Evolutionary conservation across 805 yeast species (phyloP).

Genomic region (Groenewaldozyma tartarivorans): DNA sequence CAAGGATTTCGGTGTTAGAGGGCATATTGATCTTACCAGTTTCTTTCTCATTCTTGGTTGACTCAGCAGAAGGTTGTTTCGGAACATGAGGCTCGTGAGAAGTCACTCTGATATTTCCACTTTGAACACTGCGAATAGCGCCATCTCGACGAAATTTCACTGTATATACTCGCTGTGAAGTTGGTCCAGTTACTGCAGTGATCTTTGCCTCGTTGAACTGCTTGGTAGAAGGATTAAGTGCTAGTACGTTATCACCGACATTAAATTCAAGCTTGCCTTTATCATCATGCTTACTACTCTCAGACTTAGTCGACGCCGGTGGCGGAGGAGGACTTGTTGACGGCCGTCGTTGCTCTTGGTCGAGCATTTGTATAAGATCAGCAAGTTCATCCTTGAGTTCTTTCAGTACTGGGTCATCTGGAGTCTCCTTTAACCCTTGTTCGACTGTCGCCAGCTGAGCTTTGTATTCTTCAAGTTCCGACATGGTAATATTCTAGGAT

Average conservation of each 20-base stretch:
- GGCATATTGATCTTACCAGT: conserved; percentile 5
- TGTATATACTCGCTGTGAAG: conserved; percentile 18
- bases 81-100: conserved; percentile 1
- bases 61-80: neutral
- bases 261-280: conserved; percentile 2
- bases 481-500: conserved; percentile 14
- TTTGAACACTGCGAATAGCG: conserved; percentile 18
- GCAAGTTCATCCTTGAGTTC: conserved; percentile 22
- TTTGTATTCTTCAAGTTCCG: conserved; percentile 26
- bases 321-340: neutral
- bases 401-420: conserved; percentile 20
- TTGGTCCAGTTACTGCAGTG: conserved; percentile 22
- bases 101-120: conserved; percentile 4
- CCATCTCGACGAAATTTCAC: conserved; percentile 18
- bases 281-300: neutral
- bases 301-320: neutral
- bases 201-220: conserved; percentile 21
- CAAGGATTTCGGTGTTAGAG: conserved; percentile 13
- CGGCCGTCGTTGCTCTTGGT: conserved; percentile 4
- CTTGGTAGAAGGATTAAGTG: conserved; percentile 23
- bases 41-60: neutral
- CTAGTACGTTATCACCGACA: conserved; percentile 21
- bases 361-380: conserved; percentile 23
- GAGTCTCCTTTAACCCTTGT: conserved; percentile 20
- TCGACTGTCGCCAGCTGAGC: conserved; percentile 24